Evolutionary conservation across 305 asterid genomes (phyloP).

Genomic region (Striga hermonthica): DNA sequence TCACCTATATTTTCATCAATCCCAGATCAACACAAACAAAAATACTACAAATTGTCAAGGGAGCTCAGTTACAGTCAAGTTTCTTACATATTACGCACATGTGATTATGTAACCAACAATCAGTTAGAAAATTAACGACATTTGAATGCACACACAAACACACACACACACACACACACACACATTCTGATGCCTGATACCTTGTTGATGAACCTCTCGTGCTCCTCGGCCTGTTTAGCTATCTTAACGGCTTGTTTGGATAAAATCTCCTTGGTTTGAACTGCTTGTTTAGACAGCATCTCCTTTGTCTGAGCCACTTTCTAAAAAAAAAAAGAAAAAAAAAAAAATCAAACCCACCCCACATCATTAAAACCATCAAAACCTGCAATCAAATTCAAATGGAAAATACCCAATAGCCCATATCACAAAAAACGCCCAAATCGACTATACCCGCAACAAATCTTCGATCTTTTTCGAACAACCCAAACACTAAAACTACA

Average conservation of each 20-base stretch:
- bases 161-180: not conserved
- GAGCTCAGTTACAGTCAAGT: not conserved
- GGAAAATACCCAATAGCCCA: not conserved
- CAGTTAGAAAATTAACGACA: not conserved
- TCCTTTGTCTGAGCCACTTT: conserved; percentile 84
- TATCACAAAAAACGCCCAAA: not conserved
- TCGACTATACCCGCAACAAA: too few species aligned
- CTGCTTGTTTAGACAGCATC: conserved; percentile 50
- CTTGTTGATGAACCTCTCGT: conserved; percentile 86
- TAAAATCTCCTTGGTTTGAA: conserved; percentile 64
- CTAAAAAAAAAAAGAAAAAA: conserved; percentile 40
- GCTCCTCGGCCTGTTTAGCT: conserved; percentile 94
- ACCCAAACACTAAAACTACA: not conserved
- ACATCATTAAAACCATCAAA: conserved; percentile 25
- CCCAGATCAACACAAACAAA: conserved; percentile 9
- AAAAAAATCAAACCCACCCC: conserved; percentile 25
- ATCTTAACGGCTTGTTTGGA: conserved; percentile 85
- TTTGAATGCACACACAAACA: too few species aligned
- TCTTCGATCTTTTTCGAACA: not conserved
- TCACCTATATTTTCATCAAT: conserved; percentile 52
- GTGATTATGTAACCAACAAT: not conserved
- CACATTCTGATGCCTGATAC: conserved; percentile 30
- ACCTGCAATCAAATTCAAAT: conserved; percentile 18
- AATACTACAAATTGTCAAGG: conserved; percentile 8
- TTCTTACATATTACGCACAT: not conserved